Conservation (phyloP, 2,329 filamentous ascomycete genomes). For the Alternaria panax region DNA sequence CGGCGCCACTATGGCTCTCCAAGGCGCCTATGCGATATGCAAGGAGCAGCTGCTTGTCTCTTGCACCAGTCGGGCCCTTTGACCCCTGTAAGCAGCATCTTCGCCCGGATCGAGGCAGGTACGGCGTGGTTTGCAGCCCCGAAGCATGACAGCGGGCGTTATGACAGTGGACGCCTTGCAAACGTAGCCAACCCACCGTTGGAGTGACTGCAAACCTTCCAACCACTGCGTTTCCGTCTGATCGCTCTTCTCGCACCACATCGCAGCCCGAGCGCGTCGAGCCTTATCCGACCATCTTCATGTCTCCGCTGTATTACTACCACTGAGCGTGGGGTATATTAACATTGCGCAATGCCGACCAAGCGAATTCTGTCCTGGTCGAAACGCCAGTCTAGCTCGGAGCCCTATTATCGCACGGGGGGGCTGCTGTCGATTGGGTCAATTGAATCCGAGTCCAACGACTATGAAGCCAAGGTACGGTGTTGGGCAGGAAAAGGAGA, state of each 20-base stretch:
- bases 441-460: slow-evolving; percentile 13
- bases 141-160: slow-evolving; percentile 18
- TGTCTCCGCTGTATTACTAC: slow-evolving; percentile 8
- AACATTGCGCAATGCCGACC: slow-evolving; percentile 43
- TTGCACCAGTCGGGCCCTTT: slow-evolving; percentile 13
- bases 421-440: slow-evolving; percentile 50
- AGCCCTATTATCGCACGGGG: slow-evolving; percentile 47
- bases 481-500: slow-evolving; percentile 6
- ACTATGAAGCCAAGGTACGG: slow-evolving; percentile 43
- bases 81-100: slow-evolving; percentile 20
- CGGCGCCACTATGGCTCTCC: slow-evolving; percentile 5
- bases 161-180: slow-evolving; percentile 18
- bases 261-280: not conserved
- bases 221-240: not conserved
- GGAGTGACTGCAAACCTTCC: slow-evolving; percentile 1
- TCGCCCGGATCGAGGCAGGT: slow-evolving; percentile 1
- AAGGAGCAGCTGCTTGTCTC: slow-evolving; percentile 4
- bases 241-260: not conserved
- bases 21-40: slow-evolving; percentile 12
- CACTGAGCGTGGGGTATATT: slow-evolving; percentile 6
- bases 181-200: slow-evolving; percentile 11
- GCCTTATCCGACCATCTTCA: slow-evolving; percentile 6
- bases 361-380: slow-evolving; percentile 57
- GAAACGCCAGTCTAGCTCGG: slow-evolving; percentile 49
- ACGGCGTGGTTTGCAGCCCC: slow-evolving; percentile 13